These are phyloP conservation scores for Carex scoparia DNA, from an alignment of 176 grass and related monocot species.

Conservation along the genomic window DNA sequence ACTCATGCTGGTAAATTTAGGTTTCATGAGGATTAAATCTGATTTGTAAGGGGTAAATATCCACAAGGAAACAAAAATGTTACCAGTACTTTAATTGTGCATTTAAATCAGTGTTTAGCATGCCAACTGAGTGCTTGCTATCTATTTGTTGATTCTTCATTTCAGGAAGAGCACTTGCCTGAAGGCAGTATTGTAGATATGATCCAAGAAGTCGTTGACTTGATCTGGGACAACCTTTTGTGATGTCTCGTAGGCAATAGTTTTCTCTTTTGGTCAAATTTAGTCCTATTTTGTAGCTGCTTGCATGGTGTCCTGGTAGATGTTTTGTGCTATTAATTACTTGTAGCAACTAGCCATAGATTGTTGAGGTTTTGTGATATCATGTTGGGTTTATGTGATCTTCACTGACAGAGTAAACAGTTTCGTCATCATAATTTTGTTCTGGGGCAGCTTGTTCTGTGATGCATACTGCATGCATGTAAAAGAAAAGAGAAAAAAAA, in stretches of 20 bases:
- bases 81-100: neutral
- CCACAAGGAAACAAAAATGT: neutral
- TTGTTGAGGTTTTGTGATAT: neutral
- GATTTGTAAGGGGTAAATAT: neutral
- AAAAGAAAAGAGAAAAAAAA: too few relatives aligned
- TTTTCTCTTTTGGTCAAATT: neutral
- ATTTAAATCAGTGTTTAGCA: neutral
- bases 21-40: neutral
- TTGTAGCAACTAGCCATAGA: neutral
- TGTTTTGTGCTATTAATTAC: neutral
- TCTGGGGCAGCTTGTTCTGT: neutral
- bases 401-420: neutral
- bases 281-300: neutral
- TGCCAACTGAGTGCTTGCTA: too few relatives aligned
- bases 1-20: neutral
- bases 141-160: neutral
- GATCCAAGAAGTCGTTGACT: slow-evolving; percentile 18
- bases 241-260: neutral
- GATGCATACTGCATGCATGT: neutral
- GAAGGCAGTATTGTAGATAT: neutral
- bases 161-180: slow-evolving; percentile 16
- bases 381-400: neutral
- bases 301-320: neutral
- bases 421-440: too few relatives aligned
- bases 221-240: slow-evolving; percentile 31